Conservation (phyloP, 306 rosid genomes). For the Cucurbita maxima region DNA sequence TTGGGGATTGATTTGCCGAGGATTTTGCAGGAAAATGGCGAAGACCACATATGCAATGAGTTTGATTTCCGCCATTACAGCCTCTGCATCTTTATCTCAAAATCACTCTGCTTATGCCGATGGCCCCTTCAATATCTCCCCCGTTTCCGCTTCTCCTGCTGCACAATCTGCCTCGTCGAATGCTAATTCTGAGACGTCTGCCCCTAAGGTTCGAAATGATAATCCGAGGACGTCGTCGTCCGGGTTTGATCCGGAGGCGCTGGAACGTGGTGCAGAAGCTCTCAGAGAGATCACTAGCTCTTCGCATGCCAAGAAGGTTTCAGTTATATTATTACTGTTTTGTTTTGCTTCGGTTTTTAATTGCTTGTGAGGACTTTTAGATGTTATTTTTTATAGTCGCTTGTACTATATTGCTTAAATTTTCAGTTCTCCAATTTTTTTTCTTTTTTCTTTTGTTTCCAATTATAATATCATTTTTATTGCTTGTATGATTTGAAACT, state of each 20-base stretch:
- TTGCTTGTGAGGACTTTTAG: neutral
- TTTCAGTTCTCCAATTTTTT: neutral
- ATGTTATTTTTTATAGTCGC: neutral
- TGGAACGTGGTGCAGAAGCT: constrained; percentile 63
- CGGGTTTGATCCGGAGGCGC: constrained; percentile 79
- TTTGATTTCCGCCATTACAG: constrained; percentile 11
- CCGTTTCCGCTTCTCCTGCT: constrained; percentile 6
- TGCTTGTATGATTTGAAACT: neutral
- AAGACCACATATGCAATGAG: constrained; percentile 3
- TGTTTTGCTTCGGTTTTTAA: neutral
- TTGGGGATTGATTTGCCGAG: neutral
- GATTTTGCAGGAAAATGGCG: neutral
- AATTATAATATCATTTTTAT: neutral
- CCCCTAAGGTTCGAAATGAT: constrained; percentile 55
- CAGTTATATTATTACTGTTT: neutral
- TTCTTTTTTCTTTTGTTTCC: too few species aligned
- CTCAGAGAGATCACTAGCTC: constrained; percentile 34
- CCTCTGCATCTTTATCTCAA: constrained; percentile 7
- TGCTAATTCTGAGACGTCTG: constrained; percentile 9
- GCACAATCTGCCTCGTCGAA: constrained; percentile 8
- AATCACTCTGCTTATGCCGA: constrained; percentile 5
- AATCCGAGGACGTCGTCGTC: constrained; percentile 68
- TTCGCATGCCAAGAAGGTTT: constrained; percentile 58
- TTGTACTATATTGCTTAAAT: neutral
- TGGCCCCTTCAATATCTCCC: constrained; percentile 8